Evolutionary conservation across 75 land plant genomes (phyloP).

Genomic region (Chamaecyparis obtusa): DNA sequence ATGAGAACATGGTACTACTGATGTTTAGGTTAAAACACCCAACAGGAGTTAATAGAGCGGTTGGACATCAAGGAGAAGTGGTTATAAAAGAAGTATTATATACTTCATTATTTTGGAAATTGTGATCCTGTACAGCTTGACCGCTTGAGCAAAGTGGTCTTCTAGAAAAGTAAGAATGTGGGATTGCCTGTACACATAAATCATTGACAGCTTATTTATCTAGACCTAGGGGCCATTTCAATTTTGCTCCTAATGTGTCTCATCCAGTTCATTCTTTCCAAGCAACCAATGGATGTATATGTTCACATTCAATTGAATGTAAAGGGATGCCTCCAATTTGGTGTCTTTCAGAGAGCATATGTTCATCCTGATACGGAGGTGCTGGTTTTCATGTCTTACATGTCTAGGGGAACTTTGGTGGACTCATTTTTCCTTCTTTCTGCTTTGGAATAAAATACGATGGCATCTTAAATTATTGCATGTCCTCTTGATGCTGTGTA

Average conservation of each 20-base stretch:
- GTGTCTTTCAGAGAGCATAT: neutral
- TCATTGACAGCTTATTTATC: slow-evolving; percentile 3
- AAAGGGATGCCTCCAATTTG: neutral
- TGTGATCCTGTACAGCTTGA: neutral
- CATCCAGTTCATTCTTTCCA: slow-evolving; percentile 3
- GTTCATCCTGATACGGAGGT: neutral
- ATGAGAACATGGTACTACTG: neutral
- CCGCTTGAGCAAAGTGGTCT: neutral
- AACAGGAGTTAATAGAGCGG: neutral
- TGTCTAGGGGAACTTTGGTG: neutral
- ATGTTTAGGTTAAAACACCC: neutral
- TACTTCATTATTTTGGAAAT: neutral
- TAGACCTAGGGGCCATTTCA: slow-evolving; percentile 8
- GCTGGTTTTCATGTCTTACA: neutral
- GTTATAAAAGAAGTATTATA: neutral
- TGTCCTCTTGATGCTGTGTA: neutral
- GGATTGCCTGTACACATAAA: neutral
- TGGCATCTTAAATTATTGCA: neutral
- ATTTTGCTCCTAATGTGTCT: neutral
- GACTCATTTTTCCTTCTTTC: neutral
- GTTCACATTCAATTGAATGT: neutral
- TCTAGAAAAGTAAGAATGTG: neutral
- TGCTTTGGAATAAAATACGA: neutral
- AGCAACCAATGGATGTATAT: slow-evolving; percentile 5
- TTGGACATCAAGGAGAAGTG: neutral